Percentiles rank a stretch among this genome's conserved stretches.
Evolutionary conservation across 805 yeast species (phyloP).

Genomic region (Ogataea nakhonphanomensis): DNA sequence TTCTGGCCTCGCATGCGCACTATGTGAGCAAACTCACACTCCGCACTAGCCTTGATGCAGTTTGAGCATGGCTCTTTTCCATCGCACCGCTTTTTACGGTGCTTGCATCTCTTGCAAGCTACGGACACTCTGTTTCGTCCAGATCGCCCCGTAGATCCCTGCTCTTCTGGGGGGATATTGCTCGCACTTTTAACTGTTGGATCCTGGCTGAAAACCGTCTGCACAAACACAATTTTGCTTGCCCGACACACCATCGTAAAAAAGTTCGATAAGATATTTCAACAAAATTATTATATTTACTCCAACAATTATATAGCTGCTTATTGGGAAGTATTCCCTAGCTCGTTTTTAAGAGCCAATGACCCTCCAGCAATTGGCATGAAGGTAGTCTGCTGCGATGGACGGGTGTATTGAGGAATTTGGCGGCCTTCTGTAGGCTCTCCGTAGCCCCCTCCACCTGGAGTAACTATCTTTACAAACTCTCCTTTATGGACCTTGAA

Average conservation of each 20-base stretch:
- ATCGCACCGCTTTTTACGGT: slow-evolving; percentile 18
- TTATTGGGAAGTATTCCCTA: slow-evolving; percentile 18
- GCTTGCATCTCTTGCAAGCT: slow-evolving; percentile 18
- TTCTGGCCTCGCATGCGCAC: not conserved
- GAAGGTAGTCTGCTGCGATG: slow-evolving; percentile 4
- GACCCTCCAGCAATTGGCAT: slow-evolving; percentile 24
- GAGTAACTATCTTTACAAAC: slow-evolving; percentile 36
- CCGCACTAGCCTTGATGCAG: slow-evolving; percentile 6
- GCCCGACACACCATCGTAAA: slow-evolving; percentile 2
- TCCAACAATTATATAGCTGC: not conserved
- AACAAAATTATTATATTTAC: not conserved
- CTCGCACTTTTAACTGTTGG: not conserved
- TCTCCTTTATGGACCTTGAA: slow-evolving; percentile 38
- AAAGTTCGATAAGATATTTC: not conserved
- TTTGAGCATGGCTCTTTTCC: slow-evolving; percentile 11
- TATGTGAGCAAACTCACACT: not conserved
- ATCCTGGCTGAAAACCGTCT: slow-evolving; percentile 8
- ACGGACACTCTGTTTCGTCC: slow-evolving; percentile 3
- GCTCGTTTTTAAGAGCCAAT: slow-evolving; percentile 16
- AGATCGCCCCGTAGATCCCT: not conserved
- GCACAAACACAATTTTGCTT: slow-evolving; percentile 10
- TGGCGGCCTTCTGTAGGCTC: slow-evolving; percentile 27
- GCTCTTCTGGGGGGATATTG: not conserved
- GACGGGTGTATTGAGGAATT: slow-evolving; percentile 33
- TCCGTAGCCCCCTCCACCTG: slow-evolving; percentile 48